phyloP scores from a whole-genome alignment of 2,329 filamentous ascomycete species.

The Diaporthe caulivora region DNA sequence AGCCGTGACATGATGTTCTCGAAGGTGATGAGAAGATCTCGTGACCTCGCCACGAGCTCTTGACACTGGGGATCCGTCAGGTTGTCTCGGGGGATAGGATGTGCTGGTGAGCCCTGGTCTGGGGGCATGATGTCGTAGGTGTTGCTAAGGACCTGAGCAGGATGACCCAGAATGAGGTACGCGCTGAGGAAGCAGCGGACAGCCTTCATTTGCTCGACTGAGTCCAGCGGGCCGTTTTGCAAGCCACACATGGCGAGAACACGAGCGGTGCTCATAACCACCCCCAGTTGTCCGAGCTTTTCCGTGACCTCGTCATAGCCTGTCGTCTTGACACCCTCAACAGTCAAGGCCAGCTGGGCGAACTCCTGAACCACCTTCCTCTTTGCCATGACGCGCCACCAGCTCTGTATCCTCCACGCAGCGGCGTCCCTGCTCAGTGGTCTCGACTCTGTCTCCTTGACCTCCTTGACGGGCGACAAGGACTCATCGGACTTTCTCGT shows the following conservation, averaged over 20 bases:
- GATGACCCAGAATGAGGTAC: conserved; percentile 84
- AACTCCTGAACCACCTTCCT: conserved; percentile 75
- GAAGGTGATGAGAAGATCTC: conserved; percentile 82
- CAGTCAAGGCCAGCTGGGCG: conserved; percentile 73
- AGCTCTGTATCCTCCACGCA: conserved; percentile 74
- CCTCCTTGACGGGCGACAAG: conserved; percentile 64
- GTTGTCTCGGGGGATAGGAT: conserved; percentile 63
- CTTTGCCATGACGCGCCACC: conserved; percentile 73
- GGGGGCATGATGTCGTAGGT: conserved; percentile 71
- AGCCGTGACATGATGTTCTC: conserved; percentile 78
- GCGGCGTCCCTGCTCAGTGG: conserved; percentile 71
- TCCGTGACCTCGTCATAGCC: conserved; percentile 81
- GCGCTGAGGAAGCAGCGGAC: conserved; percentile 84
- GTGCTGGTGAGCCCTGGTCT: conserved; percentile 63
- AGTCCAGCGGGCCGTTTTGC: conserved; percentile 72
- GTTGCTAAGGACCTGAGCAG: conserved; percentile 81
- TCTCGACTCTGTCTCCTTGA: conserved; percentile 59
- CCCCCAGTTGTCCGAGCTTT: conserved; percentile 74
- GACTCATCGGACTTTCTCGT: conserved; percentile 62
- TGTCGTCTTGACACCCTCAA: conserved; percentile 77
- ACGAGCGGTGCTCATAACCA: conserved; percentile 74
- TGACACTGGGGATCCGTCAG: conserved; percentile 73
- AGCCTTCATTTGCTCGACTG: conserved; percentile 76
- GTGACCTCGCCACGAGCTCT: conserved; percentile 82
- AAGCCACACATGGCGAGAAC: conserved; percentile 79